Base-by-base conservation (phyloP, 352 stramenopile genomes). In the Phytophthora cactorum region DNA sequence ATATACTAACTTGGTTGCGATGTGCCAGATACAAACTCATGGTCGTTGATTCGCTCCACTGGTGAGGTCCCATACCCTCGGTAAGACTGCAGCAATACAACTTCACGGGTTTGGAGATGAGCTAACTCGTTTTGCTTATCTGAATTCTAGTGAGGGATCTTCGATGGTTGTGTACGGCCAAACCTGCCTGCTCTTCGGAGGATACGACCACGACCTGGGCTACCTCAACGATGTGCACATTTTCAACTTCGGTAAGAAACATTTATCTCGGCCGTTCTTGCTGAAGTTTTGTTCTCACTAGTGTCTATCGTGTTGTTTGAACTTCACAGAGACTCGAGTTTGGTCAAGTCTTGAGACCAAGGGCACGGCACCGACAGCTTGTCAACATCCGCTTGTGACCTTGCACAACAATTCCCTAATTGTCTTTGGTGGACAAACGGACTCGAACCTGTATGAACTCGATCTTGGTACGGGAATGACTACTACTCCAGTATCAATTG, bases 181-280 rank as follows among this genome's bases (percentile, higher is more conserved):
- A 51, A 98, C 90, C 69, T 97, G 86, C 47, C 67, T 99, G 62
- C 75, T 99, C 10, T 99, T 98, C 77, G 97, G 97, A 14, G 97
- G 97, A 14, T 97, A 99, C 76, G 97, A 99, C 69, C 96, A 97
- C 3, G 98, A 96, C 6, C 74, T 78, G 41, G 70, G 96, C 14
- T 97, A 99, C 69, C 78, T 99, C 27, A 97, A 98, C 39, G 96
- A 99, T 67, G 93, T 98, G 2, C 92, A 99, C 74, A 74, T 98
- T 3, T 99, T 99, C 80, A 96, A 99, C 69, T 98, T 99, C 66
- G 82, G 93, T 82, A 58, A 28, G 68, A 28, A 53, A 41, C 4
- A n/a, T 12, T 27, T 45, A 22, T 44, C 11, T 47, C 17, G 17
- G 17, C 17, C 17, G 17, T 22, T 0, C n/a, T 62, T 7, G 39